Base-by-base conservation (phyloP, 495 filamentous ascomycete species). In the Clavariopsis aquatica region DNA sequence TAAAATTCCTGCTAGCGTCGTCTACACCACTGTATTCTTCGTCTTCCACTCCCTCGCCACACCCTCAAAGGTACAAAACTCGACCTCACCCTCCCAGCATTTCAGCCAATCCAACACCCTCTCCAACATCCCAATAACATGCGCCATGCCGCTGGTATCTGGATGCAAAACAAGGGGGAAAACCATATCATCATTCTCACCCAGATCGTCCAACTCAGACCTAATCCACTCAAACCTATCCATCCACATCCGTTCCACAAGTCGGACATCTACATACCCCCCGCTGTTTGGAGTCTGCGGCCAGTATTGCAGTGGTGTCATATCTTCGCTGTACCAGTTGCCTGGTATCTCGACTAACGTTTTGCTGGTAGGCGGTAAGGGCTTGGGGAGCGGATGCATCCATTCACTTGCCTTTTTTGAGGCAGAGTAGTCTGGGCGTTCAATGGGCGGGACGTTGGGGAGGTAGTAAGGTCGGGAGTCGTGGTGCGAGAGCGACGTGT, bases 81-180 rank as follows among this genome's bases (percentile, higher is more conserved):
- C 82, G 23, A 85, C 82, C 66, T 82, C 79, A 6, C 75, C 78
- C 56, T 69, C 75, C 47, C 65, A 64, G 27, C 73, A 75, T 71
- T 80, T 77, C 72, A 87, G 56, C 82, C 83, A 86, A 26, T 43
- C 64, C 56, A 87, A 69, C 70, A 83, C 76, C 36, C 81, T 71
- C 71, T 87, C 82, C 52, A 85, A 64, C 84, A 86, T 85, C 0
- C 81, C 79, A 69, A 84, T 80, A 10, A 86, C 78, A 78, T 86
- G 83, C 27, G 83, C 79, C 83, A 84, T 86, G 8, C 84, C 84
- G 67, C 81, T 83, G 12, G 82, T 85, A 75, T 86, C 83, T 20
- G 84, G 83, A 72, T 86, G 84, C 76, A 84, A 69, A 19, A 84
- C 65, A 36, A 86, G 66, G 28, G 79, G 78, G 55, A 84, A 83